Evolutionary conservation across 495 filamentous ascomycete genomes (phyloP).

Genomic region (Elasticomyces elasticus): DNA sequence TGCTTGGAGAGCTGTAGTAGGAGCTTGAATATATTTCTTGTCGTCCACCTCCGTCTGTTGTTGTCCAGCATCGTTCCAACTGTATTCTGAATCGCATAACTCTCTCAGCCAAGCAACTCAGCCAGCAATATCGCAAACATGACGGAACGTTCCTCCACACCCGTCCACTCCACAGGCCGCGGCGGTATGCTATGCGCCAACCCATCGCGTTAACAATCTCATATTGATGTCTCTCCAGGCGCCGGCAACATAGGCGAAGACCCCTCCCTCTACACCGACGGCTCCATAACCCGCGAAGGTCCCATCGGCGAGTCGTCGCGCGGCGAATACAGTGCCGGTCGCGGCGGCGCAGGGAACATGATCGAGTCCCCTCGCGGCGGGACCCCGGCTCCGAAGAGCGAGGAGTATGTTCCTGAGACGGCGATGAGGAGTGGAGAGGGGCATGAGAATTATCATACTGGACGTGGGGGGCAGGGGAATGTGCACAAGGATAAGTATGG

Average conservation of each 20-base stretch:
- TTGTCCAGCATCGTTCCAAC: too few relatives aligned
- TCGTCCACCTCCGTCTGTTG: too few relatives aligned
- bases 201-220: neutral
- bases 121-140: neutral
- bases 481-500: constrained; percentile 32
- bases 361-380: neutral
- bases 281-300: constrained; percentile 32
- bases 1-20: too few relatives aligned
- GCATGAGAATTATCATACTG: constrained; percentile 35
- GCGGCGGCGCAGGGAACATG: constrained; percentile 32
- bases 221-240: constrained; percentile 18
- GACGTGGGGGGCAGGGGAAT: constrained; percentile 33
- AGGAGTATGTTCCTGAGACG: constrained; percentile 31
- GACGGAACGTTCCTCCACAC: neutral
- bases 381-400: constrained; percentile 7
- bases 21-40: too few relatives aligned
- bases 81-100: too few relatives aligned
- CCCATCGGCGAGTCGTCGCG: constrained; percentile 18
- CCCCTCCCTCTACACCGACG: constrained; percentile 26
- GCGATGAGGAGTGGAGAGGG: constrained; percentile 22
- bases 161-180: constrained; percentile 31
- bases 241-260: constrained; percentile 34
- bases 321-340: constrained; percentile 12
- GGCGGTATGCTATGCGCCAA: constrained; percentile 26
- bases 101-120: too few relatives aligned